Conservation (phyloP, 345 rosid species). For the Eutrema heterophyllum region DNA sequence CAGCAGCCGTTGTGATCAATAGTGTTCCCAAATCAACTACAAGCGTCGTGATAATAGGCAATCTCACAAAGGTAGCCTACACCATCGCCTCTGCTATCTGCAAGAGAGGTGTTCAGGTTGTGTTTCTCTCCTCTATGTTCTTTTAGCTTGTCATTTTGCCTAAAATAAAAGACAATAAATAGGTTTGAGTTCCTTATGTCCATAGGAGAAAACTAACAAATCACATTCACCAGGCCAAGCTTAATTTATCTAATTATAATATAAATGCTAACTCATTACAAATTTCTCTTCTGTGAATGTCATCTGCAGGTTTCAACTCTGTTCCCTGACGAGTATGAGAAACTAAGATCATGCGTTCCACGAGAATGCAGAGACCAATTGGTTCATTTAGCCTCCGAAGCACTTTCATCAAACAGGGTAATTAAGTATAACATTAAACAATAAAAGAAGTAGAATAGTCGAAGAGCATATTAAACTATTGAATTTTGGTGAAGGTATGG, state of each 20-base stretch:
- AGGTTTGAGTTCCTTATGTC: neutral
- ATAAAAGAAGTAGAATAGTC: neutral
- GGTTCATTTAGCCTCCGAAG: constrained; percentile 21
- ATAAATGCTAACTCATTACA: neutral
- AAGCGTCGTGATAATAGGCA: constrained; percentile 40
- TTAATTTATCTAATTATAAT: no score
- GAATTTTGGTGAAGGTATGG: constrained; percentile 43
- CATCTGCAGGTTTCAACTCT: constrained; percentile 31
- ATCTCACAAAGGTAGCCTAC: constrained; percentile 37
- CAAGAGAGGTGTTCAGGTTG: constrained; percentile 38
- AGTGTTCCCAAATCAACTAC: constrained; percentile 37
- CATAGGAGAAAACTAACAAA: neutral
- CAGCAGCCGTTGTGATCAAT: constrained; percentile 45
- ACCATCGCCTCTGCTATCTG: constrained; percentile 36
- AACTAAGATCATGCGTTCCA: constrained; percentile 28
- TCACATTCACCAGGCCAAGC: neutral
- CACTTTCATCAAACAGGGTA: constrained; percentile 20
- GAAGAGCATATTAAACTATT: neutral
- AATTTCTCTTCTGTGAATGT: neutral
- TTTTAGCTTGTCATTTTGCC: neutral
- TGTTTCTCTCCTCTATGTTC: neutral
- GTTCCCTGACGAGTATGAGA: constrained; percentile 28
- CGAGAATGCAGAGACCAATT: constrained; percentile 19
- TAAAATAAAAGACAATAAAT: neutral
- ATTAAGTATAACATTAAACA: neutral